phyloP scores from a whole-genome alignment of 225 moss, liverwort and hornwort genomes.

The Sphagnum contortum region DNA sequence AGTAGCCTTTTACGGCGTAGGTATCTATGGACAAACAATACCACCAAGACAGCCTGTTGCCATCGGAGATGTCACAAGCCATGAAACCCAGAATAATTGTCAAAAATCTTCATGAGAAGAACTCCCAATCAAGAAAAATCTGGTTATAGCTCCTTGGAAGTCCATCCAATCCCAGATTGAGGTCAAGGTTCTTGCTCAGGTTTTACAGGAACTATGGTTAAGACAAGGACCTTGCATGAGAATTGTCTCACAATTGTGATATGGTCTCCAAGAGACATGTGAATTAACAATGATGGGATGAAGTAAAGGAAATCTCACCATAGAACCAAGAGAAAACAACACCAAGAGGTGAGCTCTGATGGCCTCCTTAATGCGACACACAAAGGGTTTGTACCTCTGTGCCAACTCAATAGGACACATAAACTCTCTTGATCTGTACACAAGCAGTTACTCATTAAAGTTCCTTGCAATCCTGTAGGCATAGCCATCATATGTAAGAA shows the following conservation, averaged over 20 bases:
- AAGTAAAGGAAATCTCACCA: not conserved
- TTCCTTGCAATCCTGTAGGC: not conserved
- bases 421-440: conserved; percentile 56
- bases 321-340: not conserved
- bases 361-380: conserved; percentile 54
- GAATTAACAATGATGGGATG: not conserved
- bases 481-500: too few species aligned
- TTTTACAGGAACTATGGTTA: too few species aligned
- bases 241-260: too few species aligned
- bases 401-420: conserved; percentile 53
- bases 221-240: too few species aligned
- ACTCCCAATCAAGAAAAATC: too few species aligned
- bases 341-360: conserved; percentile 45
- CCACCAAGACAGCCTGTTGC: conserved; percentile 36
- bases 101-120: too few species aligned
- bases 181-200: too few species aligned
- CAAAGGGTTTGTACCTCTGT: conserved; percentile 52
- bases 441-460: not conserved
- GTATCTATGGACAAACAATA: conserved; percentile 24
- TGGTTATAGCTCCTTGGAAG: too few species aligned
- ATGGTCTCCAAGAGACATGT: too few species aligned
- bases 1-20: conserved; percentile 31
- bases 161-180: too few species aligned
- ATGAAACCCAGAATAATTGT: too few species aligned
- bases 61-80: not conserved